Conservation (phyloP, 805 yeast genomes). For the Ascoidea asiatica region DNA sequence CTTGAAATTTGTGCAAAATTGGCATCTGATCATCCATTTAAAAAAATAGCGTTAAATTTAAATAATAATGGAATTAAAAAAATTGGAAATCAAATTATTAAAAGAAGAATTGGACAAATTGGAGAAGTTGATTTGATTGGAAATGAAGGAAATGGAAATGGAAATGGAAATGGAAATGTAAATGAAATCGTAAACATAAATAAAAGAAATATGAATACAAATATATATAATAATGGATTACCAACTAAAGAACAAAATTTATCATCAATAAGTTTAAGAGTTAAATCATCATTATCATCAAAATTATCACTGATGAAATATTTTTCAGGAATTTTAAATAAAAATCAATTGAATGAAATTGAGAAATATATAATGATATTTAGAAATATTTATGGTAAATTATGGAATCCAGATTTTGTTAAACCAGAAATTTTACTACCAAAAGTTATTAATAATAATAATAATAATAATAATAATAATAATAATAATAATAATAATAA, state of each 20-base stretch:
- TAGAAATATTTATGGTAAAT: slow-evolving; percentile 29
- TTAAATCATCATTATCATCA: background rate
- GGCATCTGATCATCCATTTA: slow-evolving; percentile 34
- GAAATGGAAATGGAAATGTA: no score
- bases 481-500: no score
- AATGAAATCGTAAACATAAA: no score
- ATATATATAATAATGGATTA: slow-evolving; percentile 25
- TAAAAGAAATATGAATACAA: slow-evolving; percentile 47
- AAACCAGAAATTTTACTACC: no score
- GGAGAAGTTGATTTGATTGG: no score
- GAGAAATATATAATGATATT: slow-evolving; percentile 39
- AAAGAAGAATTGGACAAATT: slow-evolving; percentile 8
- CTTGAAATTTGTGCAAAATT: slow-evolving; percentile 51
- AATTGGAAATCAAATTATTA: slow-evolving; percentile 5
- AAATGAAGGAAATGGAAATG: no score
- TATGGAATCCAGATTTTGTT: slow-evolving; percentile 13
- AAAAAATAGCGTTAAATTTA: no score
- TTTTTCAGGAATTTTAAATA: slow-evolving; percentile 23
- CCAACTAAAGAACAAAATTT: slow-evolving; percentile 7
- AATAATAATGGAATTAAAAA: slow-evolving; percentile 13
- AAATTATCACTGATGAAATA: slow-evolving; percentile 6
- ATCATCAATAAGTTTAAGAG: slow-evolving; percentile 24
- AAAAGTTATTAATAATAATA: slow-evolving; percentile 3
- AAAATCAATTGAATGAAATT: slow-evolving; percentile 19
- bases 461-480: no score